A percentile compares a stretch with the other conserved stretches of the same genome.
phyloP scores from a whole-genome alignment of 2,329 filamentous ascomycete species.

The Rhynchosporium agropyri region DNA sequence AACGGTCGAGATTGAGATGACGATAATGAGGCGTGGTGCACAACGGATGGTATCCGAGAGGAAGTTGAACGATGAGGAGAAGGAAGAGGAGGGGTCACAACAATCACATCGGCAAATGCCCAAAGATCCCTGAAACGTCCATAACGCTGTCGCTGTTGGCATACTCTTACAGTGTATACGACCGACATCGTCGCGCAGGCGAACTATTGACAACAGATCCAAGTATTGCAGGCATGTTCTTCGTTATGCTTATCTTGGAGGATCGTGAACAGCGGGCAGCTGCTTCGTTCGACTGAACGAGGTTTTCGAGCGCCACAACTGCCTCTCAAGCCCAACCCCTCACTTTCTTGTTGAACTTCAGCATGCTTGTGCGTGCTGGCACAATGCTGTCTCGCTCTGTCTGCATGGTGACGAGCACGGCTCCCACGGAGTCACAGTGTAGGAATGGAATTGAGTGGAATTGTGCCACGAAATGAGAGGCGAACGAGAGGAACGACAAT shows the following conservation, averaged over 20 bases:
- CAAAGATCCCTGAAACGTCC: constrained; percentile 21
- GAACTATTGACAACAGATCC: constrained; percentile 22
- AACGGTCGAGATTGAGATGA: constrained; percentile 27
- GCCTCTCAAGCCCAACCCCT: constrained; percentile 30
- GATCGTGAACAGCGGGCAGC: constrained; percentile 24
- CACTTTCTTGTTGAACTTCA: constrained; percentile 22
- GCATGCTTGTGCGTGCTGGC: background rate
- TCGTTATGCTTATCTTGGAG: constrained; percentile 21
- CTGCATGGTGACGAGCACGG: constrained; percentile 24
- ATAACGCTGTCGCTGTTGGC: constrained; percentile 28
- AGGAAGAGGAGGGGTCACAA: constrained; percentile 11
- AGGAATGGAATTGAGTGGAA: constrained; percentile 9
- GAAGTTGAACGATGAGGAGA: constrained; percentile 16
- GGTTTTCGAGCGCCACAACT: constrained; percentile 29
- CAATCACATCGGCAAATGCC: constrained; percentile 17
- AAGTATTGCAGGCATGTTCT: constrained; percentile 17
- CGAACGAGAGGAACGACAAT: constrained; percentile 7
- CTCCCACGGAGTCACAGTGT: constrained; percentile 19
- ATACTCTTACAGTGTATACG: constrained; percentile 5
- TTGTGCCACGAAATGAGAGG: constrained; percentile 3
- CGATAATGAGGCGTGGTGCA: constrained; percentile 28
- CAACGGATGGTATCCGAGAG: constrained; percentile 31
- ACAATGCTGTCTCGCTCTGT: constrained; percentile 10
- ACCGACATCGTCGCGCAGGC: constrained; percentile 7
- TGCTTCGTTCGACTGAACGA: constrained; percentile 8